Evolutionary conservation across 257 asterid genomes (phyloP).

Genomic region (Leonotis leonurus): DNA sequence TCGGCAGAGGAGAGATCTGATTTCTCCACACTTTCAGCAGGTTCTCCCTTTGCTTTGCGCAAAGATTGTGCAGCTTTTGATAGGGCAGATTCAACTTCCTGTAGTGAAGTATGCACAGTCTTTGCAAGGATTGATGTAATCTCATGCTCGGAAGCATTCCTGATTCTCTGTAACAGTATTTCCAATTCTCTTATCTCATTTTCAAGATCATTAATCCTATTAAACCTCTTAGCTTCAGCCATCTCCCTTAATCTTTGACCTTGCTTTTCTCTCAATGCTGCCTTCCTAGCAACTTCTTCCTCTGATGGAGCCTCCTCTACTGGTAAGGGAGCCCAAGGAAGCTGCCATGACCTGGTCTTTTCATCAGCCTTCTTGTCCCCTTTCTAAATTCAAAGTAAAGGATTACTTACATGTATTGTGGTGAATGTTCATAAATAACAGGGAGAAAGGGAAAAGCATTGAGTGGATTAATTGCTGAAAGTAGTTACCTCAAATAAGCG

Average conservation of each 20-base stretch:
- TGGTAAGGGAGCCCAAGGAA: constrained; percentile 90
- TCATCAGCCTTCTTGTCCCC: constrained; percentile 84
- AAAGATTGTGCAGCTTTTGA: constrained; percentile 68
- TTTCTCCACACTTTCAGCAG: constrained; percentile 65
- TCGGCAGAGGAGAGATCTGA: constrained; percentile 53
- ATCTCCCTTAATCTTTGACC: constrained; percentile 94
- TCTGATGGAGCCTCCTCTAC: constrained; percentile 89
- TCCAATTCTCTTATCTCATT: constrained; percentile 78
- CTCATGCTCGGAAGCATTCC: constrained; percentile 45
- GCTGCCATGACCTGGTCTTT: constrained; percentile 87
- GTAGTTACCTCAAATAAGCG: constrained; percentile 65
- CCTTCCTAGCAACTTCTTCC: constrained; percentile 98
- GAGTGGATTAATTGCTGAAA: constrained; percentile 1
- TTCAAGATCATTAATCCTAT: constrained; percentile 86
- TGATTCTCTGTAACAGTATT: constrained; percentile 60
- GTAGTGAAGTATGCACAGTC: constrained; percentile 53
- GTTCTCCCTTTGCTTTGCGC: constrained; percentile 93
- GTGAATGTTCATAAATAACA: constrained; percentile 16
- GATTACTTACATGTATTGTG: neutral
- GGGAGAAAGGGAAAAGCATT: neutral
- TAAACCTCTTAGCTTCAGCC: constrained; percentile 95
- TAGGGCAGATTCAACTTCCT: constrained; percentile 70
- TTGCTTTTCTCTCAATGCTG: constrained; percentile 93
- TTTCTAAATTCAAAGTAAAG: constrained; percentile 36
- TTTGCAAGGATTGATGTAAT: constrained; percentile 51